Evolutionary conservation across 1,284 basidiomycete species (phyloP).

Genomic region (Ceratorhiza oryzae-sativae): DNA sequence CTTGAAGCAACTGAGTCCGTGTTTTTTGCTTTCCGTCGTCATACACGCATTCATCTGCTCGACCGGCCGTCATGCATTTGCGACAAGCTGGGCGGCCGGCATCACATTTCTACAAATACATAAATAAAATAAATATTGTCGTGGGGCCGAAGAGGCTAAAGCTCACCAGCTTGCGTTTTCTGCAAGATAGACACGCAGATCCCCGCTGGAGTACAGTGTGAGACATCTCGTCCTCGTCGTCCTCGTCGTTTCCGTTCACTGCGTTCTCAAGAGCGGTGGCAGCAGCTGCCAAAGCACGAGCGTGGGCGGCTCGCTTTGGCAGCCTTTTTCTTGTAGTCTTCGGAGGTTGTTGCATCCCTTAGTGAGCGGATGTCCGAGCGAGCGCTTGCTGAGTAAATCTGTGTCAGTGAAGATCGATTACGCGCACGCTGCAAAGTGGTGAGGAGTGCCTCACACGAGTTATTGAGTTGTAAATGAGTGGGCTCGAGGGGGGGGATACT

Average conservation of each 20-base stretch:
- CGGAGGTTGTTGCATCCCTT: constrained; percentile 27
- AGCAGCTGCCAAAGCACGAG: constrained; percentile 35
- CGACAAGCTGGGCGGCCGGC: constrained; percentile 27
- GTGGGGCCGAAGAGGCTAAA: background rate
- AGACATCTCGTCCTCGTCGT: constrained; percentile 39
- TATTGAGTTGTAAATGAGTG: background rate
- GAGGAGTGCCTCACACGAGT: constrained; percentile 29
- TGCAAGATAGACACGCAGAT: constrained; percentile 46
- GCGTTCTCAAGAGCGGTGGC: constrained; percentile 6
- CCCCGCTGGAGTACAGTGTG: constrained; percentile 37
- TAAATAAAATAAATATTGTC: background rate
- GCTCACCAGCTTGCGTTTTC: constrained; percentile 79
- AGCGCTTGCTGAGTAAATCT: constrained; percentile 36
- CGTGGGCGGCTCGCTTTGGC: constrained; percentile 29
- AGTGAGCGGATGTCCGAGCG: constrained; percentile 8
- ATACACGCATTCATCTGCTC: constrained; percentile 63
- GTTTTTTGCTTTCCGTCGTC: constrained; percentile 68
- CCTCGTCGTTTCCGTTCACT: constrained; percentile 4
- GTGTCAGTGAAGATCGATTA: background rate
- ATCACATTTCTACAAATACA: constrained; percentile 26
- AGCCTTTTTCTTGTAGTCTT: constrained; percentile 39
- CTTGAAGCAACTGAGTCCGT: constrained; percentile 65
- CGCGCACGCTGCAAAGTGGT: background rate
- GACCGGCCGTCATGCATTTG: constrained; percentile 53
- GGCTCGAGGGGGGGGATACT: background rate